Evolutionary conservation across 495 filamentous ascomycete genomes (phyloP).

Genomic region (Hypoxylon intermedium): DNA sequence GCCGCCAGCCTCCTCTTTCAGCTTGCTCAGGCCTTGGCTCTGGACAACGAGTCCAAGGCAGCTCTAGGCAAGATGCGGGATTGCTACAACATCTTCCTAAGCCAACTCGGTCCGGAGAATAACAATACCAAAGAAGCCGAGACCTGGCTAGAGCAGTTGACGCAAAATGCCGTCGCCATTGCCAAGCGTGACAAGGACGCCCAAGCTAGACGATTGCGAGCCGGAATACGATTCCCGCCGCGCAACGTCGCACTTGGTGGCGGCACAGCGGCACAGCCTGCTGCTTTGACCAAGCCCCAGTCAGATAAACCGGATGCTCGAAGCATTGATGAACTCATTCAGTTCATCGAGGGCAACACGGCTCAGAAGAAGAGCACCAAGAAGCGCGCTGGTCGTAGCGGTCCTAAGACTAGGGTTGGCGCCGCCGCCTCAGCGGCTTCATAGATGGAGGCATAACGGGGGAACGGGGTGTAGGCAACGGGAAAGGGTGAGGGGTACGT

Average conservation of each 20-base stretch:
- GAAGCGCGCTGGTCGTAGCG: slow-evolving; percentile 71
- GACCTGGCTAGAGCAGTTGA: slow-evolving; percentile 95
- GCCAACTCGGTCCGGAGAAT: slow-evolving; percentile 82
- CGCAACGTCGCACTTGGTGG: slow-evolving; percentile 59
- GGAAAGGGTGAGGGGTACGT: slow-evolving; percentile 14
- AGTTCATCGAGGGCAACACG: slow-evolving; percentile 81
- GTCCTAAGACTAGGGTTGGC: slow-evolving; percentile 74
- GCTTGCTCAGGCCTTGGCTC: slow-evolving; percentile 89
- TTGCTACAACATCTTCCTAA: slow-evolving; percentile 92
- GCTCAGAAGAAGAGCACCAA: slow-evolving; percentile 67
- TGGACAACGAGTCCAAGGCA: slow-evolving; percentile 89
- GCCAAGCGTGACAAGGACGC: slow-evolving; percentile 90
- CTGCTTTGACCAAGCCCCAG: slow-evolving; percentile 25
- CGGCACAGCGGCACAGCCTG: slow-evolving; percentile 35
- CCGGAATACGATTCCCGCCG: slow-evolving; percentile 52
- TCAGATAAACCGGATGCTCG: slow-evolving; percentile 65
- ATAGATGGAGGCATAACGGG: neutral
- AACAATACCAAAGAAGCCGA: slow-evolving; percentile 95
- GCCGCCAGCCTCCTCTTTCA: slow-evolving; percentile 97
- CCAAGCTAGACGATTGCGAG: slow-evolving; percentile 71
- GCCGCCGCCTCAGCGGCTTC: slow-evolving; percentile 13
- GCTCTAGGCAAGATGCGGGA: slow-evolving; percentile 93
- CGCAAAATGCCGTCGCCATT: slow-evolving; percentile 89
- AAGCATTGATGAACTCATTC: slow-evolving; percentile 84
- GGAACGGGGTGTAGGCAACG: slow-evolving; percentile 8